Conservation (phyloP, 169 alveolate species). For the Cytauxzoon felis region DNA sequence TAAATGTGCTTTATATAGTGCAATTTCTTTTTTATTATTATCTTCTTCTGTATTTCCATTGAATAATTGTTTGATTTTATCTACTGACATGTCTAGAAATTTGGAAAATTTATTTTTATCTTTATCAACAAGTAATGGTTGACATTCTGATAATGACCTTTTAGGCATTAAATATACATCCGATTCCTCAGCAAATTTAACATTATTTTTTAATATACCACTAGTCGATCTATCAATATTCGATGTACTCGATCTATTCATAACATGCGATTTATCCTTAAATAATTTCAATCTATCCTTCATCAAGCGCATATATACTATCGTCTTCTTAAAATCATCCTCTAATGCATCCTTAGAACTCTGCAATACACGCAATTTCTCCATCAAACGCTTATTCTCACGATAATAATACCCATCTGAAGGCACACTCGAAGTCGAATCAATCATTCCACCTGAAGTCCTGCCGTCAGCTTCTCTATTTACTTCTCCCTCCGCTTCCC, state of each 20-base stretch:
- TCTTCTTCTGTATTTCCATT: background rate
- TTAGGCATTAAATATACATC: slow-evolving; percentile 41
- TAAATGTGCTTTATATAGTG: slow-evolving; percentile 19
- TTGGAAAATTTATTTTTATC: background rate
- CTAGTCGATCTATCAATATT: background rate
- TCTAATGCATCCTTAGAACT: slow-evolving; percentile 28
- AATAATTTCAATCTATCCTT: slow-evolving; percentile 40
- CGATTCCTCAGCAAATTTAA: slow-evolving; percentile 44
- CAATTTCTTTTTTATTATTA: background rate
- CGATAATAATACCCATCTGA: too few relatives aligned
- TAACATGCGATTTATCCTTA: background rate
- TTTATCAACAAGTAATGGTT: slow-evolving; percentile 1
- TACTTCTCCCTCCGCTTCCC: too few relatives aligned
- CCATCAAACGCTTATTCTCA: slow-evolving; percentile 5
- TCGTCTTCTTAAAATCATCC: slow-evolving; percentile 52
- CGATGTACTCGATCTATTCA: background rate
- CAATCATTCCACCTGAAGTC: too few relatives aligned
- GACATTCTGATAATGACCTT: slow-evolving; percentile 39
- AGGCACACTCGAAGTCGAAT: too few relatives aligned
- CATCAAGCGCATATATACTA: slow-evolving; percentile 54
- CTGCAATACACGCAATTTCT: slow-evolving; percentile 24
- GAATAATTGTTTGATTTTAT: background rate
- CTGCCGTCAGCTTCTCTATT: too few relatives aligned
- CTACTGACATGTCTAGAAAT: background rate
- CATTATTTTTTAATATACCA: slow-evolving; percentile 12